phyloP scores from a whole-genome alignment of 306 rosid species.

The Fagus crenata region DNA sequence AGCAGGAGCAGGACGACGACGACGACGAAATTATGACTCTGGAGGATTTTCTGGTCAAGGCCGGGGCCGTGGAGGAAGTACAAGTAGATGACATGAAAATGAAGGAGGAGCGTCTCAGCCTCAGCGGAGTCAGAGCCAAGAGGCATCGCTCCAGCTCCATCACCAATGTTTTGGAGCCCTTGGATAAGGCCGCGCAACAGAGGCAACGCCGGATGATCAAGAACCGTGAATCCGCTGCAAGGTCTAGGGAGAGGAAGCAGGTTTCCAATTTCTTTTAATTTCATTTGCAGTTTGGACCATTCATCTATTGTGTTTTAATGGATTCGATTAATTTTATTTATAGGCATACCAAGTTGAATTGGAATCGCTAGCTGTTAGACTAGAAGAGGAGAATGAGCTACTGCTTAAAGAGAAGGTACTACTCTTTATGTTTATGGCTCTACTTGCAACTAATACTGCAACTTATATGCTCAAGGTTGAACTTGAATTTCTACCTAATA shows the following conservation, averaged over 20 bases:
- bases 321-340: constrained; percentile 11
- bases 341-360: constrained; percentile 92
- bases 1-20: constrained; percentile 47
- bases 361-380: constrained; percentile 69
- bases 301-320: background rate
- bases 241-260: constrained; percentile 67
- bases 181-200: constrained; percentile 60
- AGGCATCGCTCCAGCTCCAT: too few relatives aligned
- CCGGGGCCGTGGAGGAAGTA: constrained; percentile 51
- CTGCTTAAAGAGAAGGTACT: constrained; percentile 81
- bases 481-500: background rate
- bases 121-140: too few relatives aligned
- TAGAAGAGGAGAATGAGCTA: constrained; percentile 79
- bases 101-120: constrained; percentile 46
- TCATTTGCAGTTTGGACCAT: background rate
- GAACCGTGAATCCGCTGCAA: constrained; percentile 63
- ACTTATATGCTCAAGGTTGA: background rate
- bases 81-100: constrained; percentile 49
- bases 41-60: constrained; percentile 78
- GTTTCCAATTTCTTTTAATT: background rate
- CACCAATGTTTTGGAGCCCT: constrained; percentile 46
- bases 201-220: constrained; percentile 63
- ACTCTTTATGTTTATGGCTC: background rate
- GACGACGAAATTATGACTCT: constrained; percentile 84
- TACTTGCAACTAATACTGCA: background rate